Evolutionary conservation across 192 early-diverging fungal genomes (phyloP).

Genomic region (Coemansia sp.): DNA sequence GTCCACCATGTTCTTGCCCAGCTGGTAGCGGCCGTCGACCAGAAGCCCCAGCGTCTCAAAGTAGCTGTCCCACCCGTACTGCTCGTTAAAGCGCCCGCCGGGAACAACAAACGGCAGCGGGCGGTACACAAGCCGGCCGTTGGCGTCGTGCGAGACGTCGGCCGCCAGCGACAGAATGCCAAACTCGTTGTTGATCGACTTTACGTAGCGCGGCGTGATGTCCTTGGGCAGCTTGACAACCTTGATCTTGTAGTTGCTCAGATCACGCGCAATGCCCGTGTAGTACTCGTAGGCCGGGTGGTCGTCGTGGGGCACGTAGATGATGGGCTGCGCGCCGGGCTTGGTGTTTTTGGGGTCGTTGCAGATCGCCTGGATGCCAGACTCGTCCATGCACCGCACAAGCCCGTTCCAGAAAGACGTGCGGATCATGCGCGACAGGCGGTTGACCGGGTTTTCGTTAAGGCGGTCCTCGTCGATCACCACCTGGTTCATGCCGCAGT

Average conservation of each 20-base stretch:
- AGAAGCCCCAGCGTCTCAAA: conserved; percentile 90
- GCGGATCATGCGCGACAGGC: conserved; percentile 87
- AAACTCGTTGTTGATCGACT: conserved; percentile 83
- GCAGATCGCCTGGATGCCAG: conserved; percentile 88
- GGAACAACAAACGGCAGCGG: conserved; percentile 96
- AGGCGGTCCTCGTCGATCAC: conserved; percentile 87
- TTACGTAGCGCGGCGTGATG: conserved; percentile 89
- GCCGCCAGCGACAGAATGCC: conserved; percentile 86
- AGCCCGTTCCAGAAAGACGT: conserved; percentile 96
- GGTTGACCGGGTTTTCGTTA: conserved; percentile 92
- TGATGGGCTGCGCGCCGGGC: conserved; percentile 75
- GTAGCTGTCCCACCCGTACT: conserved; percentile 99
- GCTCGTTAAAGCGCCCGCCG: conserved; percentile 98
- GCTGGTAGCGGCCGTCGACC: conserved; percentile 79
- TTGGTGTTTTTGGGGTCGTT: conserved; percentile 88
- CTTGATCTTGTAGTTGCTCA: conserved; percentile 71
- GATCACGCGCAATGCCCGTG: conserved; percentile 62
- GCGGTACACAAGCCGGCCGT: conserved; percentile 57
- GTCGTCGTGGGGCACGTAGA: conserved; percentile 92
- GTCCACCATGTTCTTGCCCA: conserved; percentile 95
- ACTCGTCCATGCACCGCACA: conserved; percentile 81
- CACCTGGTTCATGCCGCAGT: conserved; percentile 83
- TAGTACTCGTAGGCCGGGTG: conserved; percentile 79
- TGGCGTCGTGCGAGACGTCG: conserved; percentile 53
- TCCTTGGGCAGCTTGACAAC: conserved; percentile 81